Evolutionary conservation across 768 basidiomycete species (phyloP).

Genomic region (Tricholoma sp.): DNA sequence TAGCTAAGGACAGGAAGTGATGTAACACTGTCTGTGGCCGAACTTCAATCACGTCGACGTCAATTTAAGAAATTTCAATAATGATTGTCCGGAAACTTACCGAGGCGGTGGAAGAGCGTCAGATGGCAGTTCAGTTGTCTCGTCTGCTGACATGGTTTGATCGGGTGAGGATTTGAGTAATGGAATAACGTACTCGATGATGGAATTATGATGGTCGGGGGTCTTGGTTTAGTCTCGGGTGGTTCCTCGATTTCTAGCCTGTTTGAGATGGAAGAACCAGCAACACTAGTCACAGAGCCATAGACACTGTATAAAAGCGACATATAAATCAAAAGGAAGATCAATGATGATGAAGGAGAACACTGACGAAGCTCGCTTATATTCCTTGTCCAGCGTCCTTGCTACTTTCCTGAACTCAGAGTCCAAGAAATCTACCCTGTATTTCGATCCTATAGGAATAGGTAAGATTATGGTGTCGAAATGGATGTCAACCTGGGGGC

Average conservation of each 20-base stretch:
- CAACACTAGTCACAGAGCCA: constrained; percentile 4
- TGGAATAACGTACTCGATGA: constrained; percentile 5
- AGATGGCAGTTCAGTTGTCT: constrained; percentile 6
- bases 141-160: constrained; percentile 2
- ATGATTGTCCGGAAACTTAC: constrained; percentile 4
- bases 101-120: constrained; percentile 6
- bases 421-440: constrained; percentile 31
- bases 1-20: constrained; percentile 44
- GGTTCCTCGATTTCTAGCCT: background rate
- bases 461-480: background rate
- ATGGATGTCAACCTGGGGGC: background rate
- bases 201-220: constrained; percentile 12
- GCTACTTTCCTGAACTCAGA: constrained; percentile 38
- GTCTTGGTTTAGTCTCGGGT: constrained; percentile 8
- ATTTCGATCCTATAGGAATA: constrained; percentile 14
- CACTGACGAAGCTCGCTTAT: constrained; percentile 32
- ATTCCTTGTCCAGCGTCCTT: constrained; percentile 38
- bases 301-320: constrained; percentile 7
- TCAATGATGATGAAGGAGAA: background rate
- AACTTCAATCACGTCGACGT: constrained; percentile 21
- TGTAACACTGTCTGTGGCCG: constrained; percentile 42
- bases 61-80: background rate
- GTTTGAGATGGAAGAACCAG: constrained; percentile 3
- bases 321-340: background rate
- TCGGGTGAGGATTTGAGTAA: background rate